Base-by-base conservation (phyloP, 352 stramenopile genomes). In the Phytopythium oedochilum region DNA sequence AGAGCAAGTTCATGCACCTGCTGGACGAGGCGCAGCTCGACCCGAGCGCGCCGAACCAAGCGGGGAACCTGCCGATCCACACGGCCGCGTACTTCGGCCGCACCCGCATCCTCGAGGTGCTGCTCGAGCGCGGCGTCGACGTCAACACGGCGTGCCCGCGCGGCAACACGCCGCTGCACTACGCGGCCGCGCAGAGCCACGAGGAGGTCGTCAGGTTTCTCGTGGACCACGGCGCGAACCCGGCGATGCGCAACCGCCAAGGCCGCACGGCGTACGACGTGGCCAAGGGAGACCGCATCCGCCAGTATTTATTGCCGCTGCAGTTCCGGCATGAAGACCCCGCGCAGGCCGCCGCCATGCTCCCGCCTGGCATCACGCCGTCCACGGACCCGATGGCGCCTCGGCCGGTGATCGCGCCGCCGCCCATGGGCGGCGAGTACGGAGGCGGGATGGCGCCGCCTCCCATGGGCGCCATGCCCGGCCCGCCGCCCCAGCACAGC, bases 311-410 rank as follows among this genome's bases (percentile, higher is more conserved):
- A 22, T 62, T 96, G 51, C 87, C 85, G 42, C 73, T 96, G 48
- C 86, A 95, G 68, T 95, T 96, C 58, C 83, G 80, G 39, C 83
- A 95, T 58, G 87, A 95, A 71, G 83, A 93, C 53, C 83, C 79
- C 18, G 59, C 59, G 1, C 63, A 90, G 46, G 78, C 75, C 6
- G 73, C 70, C 20, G 61, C 83, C 28, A 76, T 81, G 57, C 36
- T 92, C 29, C 83, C 83, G 10, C 79, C 85, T 5, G 85, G 83
- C n/a, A 83, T 94, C 51, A 91, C 78, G 15, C 82, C 82, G 20
- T 86, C 75, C 0, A 57, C 83, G n/a, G 77, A 92, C 35, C 80
- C 83, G 20, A 64, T 83, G 58, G 80, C 78, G 6, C 80, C 78
- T 14, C 70, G 71, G 56, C 72, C 78, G 0, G 78, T 76, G 31